Evolutionary conservation across 2,329 filamentous ascomycete species (phyloP), one percentile per base, ranked within the genome.

Genomic region (Capronia americana): DNA sequence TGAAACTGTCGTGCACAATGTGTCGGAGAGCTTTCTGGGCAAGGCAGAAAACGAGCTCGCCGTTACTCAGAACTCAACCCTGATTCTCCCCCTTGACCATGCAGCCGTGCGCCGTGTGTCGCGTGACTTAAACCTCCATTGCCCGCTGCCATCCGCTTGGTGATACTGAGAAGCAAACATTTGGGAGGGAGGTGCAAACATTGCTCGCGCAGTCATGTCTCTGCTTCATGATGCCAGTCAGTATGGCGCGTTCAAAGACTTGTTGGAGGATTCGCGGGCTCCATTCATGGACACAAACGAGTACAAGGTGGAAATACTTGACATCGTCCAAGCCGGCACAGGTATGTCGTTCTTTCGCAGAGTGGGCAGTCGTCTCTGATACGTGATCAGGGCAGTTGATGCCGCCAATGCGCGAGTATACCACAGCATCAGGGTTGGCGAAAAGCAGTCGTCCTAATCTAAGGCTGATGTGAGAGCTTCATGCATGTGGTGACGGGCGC

Each of bases 171-270:
- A 55, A 55, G 10, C 28, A 55, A 34, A 20, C 23, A 17, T 34
- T 55, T 17, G 24, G 28, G 30, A 4, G 28, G 28, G 24, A 34
- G 53, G n/a, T 20, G 28, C 28, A 34, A 20, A 32, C n/a, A 32
- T 7, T 11, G 53, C 53, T 55, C 1, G 12, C 28, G n/a, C 48
- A 24, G 41, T 7, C 10, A 61, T 61, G 58, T 61, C 58, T 32
- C 8, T 61, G 28, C 30, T 51, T 26, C 58, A 61, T 20, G 58
- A 61, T 41, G 46, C 2, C 7, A 61, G 26, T 44, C 58, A 54
- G 32, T 38, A 54, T 61, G 58, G 58, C 46, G 26, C 58, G 7
- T 61, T 61, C 58, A 41, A 61, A 54, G 58, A 61, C n/a, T 32
- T 61, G 32, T 26, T 61, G 44, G 58, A 61, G 26, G 24, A 54